Evolutionary conservation across 2,329 filamentous ascomycete genomes (phyloP).

Genomic region (Didymella segeticola): DNA sequence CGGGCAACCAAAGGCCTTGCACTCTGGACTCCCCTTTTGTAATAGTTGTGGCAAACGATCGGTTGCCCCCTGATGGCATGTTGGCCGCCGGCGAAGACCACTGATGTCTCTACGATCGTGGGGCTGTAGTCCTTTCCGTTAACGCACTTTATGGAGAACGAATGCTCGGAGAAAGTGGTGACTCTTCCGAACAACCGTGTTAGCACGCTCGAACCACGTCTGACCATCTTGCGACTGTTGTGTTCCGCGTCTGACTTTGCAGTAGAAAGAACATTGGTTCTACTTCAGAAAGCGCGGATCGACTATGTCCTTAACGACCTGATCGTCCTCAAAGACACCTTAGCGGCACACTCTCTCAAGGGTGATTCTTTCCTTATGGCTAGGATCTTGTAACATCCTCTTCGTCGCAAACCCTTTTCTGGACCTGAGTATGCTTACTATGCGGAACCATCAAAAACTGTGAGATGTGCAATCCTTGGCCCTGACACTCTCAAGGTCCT

Average conservation of each 20-base stretch:
- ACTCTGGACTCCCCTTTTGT: not conserved
- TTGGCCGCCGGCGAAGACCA: not conserved
- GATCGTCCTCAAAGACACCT: too few species aligned
- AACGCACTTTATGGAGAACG: not conserved
- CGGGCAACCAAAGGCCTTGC: not conserved
- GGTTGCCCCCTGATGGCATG: not conserved
- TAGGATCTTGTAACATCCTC: too few species aligned
- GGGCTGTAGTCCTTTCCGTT: not conserved
- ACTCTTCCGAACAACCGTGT: not conserved
- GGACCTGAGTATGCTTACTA: too few species aligned
- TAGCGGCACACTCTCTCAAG: too few species aligned
- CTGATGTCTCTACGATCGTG: not conserved
- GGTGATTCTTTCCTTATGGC: too few species aligned
- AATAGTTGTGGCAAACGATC: not conserved
- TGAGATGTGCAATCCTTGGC: constrained; percentile 31
- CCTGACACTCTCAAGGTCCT: constrained; percentile 13
- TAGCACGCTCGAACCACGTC: not conserved
- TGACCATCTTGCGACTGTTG: not conserved
- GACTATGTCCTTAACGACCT: too few species aligned
- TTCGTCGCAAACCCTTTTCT: too few species aligned
- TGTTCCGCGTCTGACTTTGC: too few species aligned
- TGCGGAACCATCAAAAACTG: too few species aligned
- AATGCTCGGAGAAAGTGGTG: not conserved
- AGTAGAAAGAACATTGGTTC: too few species aligned
- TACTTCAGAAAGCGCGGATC: too few species aligned